Evolutionary conservation across 2,329 filamentous ascomycete genomes (phyloP).

Genomic region (Aspergillus nomiae): DNA sequence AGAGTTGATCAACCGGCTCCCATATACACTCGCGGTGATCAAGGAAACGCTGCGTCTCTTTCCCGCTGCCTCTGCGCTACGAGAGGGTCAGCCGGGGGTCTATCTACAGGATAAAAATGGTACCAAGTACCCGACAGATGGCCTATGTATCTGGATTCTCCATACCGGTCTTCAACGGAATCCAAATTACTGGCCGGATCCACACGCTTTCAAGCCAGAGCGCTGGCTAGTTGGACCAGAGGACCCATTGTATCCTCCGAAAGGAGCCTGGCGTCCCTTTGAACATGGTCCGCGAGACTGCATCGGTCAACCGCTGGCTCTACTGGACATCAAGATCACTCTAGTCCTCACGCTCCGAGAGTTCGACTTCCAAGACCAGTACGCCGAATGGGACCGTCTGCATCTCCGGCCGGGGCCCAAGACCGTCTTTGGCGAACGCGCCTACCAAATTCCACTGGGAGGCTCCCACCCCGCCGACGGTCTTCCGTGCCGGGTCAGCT

Average conservation of each 20-base stretch:
- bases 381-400: conserved; percentile 9
- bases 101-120: conserved; percentile 11
- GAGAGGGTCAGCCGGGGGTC: conserved; percentile 15
- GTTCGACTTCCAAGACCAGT: conserved; percentile 25
- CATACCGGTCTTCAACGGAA: conserved; percentile 20
- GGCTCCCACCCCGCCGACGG: background rate
- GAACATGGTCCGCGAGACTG: conserved; percentile 52
- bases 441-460: background rate
- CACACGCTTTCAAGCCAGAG: conserved; percentile 36
- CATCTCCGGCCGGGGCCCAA: conserved; percentile 35
- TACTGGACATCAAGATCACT: conserved; percentile 41
- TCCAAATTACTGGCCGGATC: conserved; percentile 19
- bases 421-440: conserved; percentile 12
- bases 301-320: conserved; percentile 52
- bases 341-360: conserved; percentile 26
- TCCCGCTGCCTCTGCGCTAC: conserved; percentile 30
- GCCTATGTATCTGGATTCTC: conserved; percentile 19
- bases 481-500: background rate
- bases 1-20: conserved; percentile 53
- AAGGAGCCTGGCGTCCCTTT: conserved; percentile 52
- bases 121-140: conserved; percentile 17
- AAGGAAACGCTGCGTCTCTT: conserved; percentile 60
- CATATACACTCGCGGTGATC: conserved; percentile 56
- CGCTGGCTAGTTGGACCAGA: conserved; percentile 34
- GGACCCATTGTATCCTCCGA: conserved; percentile 26